These are phyloP conservation scores for Stipa capillata DNA, from an alignment of 176 grass and related monocot genomes.

Conservation along the genomic window DNA sequence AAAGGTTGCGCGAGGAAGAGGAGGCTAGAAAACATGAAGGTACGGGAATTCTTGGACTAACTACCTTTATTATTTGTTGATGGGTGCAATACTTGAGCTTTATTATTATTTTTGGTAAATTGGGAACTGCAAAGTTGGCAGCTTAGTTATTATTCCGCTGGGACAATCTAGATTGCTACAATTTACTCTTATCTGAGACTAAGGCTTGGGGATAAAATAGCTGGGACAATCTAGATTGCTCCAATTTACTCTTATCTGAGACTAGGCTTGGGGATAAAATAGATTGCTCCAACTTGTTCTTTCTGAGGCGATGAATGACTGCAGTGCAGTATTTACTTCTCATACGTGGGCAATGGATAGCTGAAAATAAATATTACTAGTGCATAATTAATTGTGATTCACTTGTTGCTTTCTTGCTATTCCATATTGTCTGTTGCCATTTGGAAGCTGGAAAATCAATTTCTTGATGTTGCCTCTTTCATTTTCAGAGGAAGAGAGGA, in stretches of 20 bases:
- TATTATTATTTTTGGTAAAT: not conserved
- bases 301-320: not conserved
- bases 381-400: not conserved
- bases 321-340: not conserved
- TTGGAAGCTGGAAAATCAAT: not conserved
- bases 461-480: not conserved
- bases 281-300: not conserved
- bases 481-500: slow-evolving; percentile 83
- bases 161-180: not conserved
- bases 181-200: not conserved
- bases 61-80: not conserved
- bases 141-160: not conserved
- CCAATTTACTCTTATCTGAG: not conserved
- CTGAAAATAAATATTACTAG: not conserved
- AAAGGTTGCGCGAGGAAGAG: slow-evolving; percentile 53
- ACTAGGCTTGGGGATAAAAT: too few relatives aligned
- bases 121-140: not conserved
- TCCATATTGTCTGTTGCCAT: not conserved
- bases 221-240: not conserved
- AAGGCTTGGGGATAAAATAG: too few relatives aligned
- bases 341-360: not conserved
- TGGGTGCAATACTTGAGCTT: not conserved
- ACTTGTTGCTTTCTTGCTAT: not conserved
- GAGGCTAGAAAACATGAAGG: slow-evolving; percentile 83
- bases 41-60: not conserved